Percentiles rank a stretch among this genome's conserved stretches.
phyloP scores from a whole-genome alignment of 73 alveolate genomes.

The Paramecium sexaurelia region DNA sequence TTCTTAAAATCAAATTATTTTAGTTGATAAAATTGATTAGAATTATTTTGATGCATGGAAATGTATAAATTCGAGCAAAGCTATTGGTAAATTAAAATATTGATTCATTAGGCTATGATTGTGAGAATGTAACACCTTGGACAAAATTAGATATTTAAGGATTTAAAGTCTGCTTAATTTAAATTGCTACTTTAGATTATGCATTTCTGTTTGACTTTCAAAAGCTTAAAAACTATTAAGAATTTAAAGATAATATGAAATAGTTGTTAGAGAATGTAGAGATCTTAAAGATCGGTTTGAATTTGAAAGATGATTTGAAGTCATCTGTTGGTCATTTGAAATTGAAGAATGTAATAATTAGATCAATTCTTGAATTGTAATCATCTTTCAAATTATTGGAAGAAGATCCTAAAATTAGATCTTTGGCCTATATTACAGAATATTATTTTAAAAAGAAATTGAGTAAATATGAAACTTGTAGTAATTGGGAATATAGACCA shows the following conservation, averaged over 20 bases:
- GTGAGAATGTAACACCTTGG: background rate
- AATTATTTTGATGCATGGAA: background rate
- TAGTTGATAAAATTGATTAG: background rate
- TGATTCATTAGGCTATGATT: constrained; percentile 9
- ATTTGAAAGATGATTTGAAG: constrained; percentile 27
- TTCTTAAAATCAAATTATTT: background rate
- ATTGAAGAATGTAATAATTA: background rate
- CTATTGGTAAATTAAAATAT: too few relatives aligned
- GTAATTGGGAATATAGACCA: constrained; percentile 34
- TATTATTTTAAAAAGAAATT: background rate
- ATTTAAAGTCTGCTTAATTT: background rate
- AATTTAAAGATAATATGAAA: background rate
- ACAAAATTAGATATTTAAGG: constrained; percentile 21
- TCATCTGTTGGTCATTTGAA: background rate
- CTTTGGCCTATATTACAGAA: background rate
- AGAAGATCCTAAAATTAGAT: background rate
- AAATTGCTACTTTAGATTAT: background rate
- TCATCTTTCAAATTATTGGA: background rate
- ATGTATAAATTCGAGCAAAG: background rate
- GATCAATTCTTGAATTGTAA: background rate
- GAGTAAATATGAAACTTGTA: background rate
- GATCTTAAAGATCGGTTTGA: background rate
- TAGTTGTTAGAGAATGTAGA: background rate
- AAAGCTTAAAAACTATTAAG: background rate
- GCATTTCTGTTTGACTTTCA: background rate